Conservation (phyloP, 2,329 filamentous ascomycete genomes). For the Elsinoe ampelina region DNA sequence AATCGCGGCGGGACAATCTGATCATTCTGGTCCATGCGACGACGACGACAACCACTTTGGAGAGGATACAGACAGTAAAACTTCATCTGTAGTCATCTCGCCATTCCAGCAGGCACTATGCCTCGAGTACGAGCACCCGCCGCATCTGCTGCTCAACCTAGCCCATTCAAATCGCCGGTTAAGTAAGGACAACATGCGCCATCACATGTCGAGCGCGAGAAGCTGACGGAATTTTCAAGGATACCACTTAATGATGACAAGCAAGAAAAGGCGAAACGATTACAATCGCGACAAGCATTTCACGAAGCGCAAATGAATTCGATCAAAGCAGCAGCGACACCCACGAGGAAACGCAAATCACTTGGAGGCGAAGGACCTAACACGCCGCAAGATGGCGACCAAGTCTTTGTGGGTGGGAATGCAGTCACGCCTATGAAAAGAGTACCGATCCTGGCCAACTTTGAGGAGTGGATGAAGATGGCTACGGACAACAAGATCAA, state of each 20-base stretch:
- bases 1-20: not conserved
- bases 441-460: slow-evolving; percentile 91
- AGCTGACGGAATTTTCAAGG: slow-evolving; percentile 37
- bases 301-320: slow-evolving; percentile 89
- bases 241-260: slow-evolving; percentile 95
- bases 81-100: not conserved
- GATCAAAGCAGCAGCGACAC: slow-evolving; percentile 71
- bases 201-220: not conserved
- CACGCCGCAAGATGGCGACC: slow-evolving; percentile 43
- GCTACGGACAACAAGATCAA: slow-evolving; percentile 97
- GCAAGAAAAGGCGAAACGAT: slow-evolving; percentile 78
- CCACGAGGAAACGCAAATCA: slow-evolving; percentile 54
- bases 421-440: slow-evolving; percentile 93
- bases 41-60: not conserved
- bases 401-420: slow-evolving; percentile 57
- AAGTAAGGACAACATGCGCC: slow-evolving; percentile 27
- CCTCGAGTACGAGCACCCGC: slow-evolving; percentile 27
- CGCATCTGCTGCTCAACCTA: slow-evolving; percentile 38
- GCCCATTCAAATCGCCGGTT: slow-evolving; percentile 44
- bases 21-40: not conserved
- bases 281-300: slow-evolving; percentile 77
- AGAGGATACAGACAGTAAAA: not conserved
- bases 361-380: slow-evolving; percentile 42
- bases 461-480: slow-evolving; percentile 99
- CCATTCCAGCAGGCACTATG: slow-evolving; percentile 20